Evolutionary conservation across 179 eudicot species (phyloP).

Genomic region (Dionaea muscipula): DNA sequence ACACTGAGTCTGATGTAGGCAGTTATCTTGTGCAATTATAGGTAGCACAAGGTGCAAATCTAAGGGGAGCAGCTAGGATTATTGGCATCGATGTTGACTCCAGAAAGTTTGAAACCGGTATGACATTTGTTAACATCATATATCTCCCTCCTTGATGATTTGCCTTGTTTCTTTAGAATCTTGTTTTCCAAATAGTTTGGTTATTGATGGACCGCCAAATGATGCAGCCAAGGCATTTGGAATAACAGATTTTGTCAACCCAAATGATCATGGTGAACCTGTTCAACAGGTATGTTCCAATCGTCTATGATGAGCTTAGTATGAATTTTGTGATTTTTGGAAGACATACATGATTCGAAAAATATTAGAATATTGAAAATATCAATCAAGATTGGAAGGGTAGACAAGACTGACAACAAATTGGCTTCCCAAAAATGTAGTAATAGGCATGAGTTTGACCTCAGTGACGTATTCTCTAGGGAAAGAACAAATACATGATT

Average conservation of each 20-base stretch:
- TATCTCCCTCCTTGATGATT: not conserved
- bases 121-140: not conserved
- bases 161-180: not conserved
- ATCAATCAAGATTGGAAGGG: no score
- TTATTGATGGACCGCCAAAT: conserved; percentile 1
- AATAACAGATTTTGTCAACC: conserved; percentile 70
- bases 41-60: conserved; percentile 85
- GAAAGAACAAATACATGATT: no score
- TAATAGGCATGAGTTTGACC: not conserved
- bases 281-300: conserved; percentile 50
- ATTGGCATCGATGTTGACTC: conserved; percentile 81
- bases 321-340: not conserved
- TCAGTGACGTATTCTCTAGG: no score
- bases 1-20: not conserved
- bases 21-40: conserved; percentile 6
- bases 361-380: not conserved
- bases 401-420: not conserved
- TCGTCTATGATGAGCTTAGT: not conserved
- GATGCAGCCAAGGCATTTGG: conserved; percentile 71
- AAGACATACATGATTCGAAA: not conserved
- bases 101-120: conserved; percentile 61
- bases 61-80: conserved; percentile 72
- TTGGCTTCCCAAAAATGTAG: not conserved
- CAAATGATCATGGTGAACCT: conserved; percentile 57
- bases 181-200: not conserved